phyloP scores from a whole-genome alignment of 176 grass and related monocot species.

The Luzula sylvatica region DNA sequence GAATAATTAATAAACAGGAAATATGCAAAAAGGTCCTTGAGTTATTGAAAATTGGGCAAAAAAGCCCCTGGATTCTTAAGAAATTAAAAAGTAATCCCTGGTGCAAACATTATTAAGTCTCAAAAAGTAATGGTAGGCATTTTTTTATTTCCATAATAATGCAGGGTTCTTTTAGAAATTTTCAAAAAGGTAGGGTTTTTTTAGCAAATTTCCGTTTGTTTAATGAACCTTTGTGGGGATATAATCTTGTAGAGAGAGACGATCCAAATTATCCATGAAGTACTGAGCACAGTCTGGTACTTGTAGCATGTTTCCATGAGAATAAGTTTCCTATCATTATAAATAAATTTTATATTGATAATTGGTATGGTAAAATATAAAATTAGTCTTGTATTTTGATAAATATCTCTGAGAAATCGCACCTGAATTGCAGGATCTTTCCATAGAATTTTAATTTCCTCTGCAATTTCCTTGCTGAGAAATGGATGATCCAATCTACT shows the following conservation, averaged over 20 bases:
- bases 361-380: too few relatives aligned
- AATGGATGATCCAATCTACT: slow-evolving; percentile 60
- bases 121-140: not conserved
- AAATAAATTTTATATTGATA: slow-evolving; percentile 16
- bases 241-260: slow-evolving; percentile 67
- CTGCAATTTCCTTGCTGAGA: slow-evolving; percentile 54
- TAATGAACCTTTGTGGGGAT: slow-evolving; percentile 74
- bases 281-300: slow-evolving; percentile 94
- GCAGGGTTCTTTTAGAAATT: not conserved
- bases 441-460: slow-evolving; percentile 58
- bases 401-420: slow-evolving; percentile 5
- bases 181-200: too few relatives aligned
- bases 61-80: too few relatives aligned
- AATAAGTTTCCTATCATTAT: slow-evolving; percentile 90
- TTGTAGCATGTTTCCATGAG: slow-evolving; percentile 73
- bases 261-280: slow-evolving; percentile 86
- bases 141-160: not conserved
- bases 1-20: slow-evolving; percentile 1
- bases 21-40: too few relatives aligned
- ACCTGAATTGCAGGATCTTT: slow-evolving; percentile 95
- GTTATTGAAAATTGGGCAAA: too few relatives aligned
- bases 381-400: not conserved
- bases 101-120: too few relatives aligned
- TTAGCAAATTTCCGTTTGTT: not conserved
- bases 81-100: too few relatives aligned